Percentiles rank a stretch among this genome's conserved stretches.
These are phyloP conservation scores for Waltergamsia citrina DNA, from an alignment of 2,329 filamentous ascomycete genomes.

Conservation along the genomic window DNA sequence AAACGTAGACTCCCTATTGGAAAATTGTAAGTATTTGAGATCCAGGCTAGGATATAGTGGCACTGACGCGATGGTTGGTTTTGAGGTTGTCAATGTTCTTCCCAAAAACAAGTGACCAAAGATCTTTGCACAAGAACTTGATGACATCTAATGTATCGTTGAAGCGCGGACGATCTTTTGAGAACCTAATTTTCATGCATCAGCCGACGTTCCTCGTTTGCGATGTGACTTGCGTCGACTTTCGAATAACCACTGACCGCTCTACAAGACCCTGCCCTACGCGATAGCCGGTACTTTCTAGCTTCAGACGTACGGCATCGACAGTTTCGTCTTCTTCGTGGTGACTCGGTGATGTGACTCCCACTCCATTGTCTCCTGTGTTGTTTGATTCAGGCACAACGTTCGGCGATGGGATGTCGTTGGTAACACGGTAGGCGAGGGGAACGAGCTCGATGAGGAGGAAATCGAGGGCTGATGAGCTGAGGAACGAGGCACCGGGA, in stretches of 20 bases:
- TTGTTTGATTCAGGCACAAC: not conserved
- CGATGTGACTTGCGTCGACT: not conserved
- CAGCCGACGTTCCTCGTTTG: not conserved
- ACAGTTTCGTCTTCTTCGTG: constrained; percentile 69
- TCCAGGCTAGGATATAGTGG: not conserved
- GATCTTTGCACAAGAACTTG: constrained; percentile 97
- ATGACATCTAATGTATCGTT: constrained; percentile 91
- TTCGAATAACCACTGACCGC: constrained; percentile 44
- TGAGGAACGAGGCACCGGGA: constrained; percentile 66
- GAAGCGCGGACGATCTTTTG: constrained; percentile 75
- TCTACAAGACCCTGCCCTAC: constrained; percentile 91
- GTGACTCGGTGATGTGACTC: constrained; percentile 39
- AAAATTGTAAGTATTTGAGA: not conserved
- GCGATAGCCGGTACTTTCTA: constrained; percentile 80
- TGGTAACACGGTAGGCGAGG: constrained; percentile 77
- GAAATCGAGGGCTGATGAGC: constrained; percentile 82
- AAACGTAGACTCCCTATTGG: constrained; percentile 90
- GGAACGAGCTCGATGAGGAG: constrained; percentile 95
- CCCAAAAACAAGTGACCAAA: constrained; percentile 88
- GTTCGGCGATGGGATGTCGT: constrained; percentile 41
- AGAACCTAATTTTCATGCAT: constrained; percentile 49
- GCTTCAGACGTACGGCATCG: constrained; percentile 74
- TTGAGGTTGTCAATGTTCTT: constrained; percentile 99
- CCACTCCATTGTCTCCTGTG: constrained; percentile 2
- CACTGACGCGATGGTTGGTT: constrained; percentile 71